Conservation (phyloP, 495 filamentous ascomycete species). For the Articulospora tetracladia region DNA sequence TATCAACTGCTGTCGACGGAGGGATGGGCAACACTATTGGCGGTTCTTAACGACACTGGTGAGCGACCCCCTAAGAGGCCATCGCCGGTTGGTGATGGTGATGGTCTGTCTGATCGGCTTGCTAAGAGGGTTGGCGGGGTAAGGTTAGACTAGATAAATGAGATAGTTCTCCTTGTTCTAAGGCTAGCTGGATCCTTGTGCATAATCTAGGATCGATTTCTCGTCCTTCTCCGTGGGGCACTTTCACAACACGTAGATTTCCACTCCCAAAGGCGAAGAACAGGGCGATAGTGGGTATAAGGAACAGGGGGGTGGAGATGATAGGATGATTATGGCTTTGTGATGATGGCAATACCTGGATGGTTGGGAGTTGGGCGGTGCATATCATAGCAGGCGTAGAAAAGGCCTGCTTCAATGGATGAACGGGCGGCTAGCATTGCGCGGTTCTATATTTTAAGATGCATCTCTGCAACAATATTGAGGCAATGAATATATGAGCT, state of each 20-base stretch:
- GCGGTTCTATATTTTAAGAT: background rate
- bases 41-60: conserved; percentile 93
- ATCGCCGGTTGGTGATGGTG: conserved; percentile 37
- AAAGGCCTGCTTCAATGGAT: background rate
- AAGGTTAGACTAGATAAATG: conserved; percentile 62
- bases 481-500: background rate
- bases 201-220: conserved; percentile 15
- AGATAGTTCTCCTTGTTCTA: conserved; percentile 8
- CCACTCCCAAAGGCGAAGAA: too few species aligned
- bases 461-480: background rate
- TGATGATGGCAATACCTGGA: background rate
- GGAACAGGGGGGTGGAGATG: too few species aligned
- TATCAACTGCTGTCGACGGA: conserved; percentile 76
- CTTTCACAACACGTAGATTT: too few species aligned
- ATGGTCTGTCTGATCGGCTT: conserved; percentile 62
- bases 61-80: conserved; percentile 87
- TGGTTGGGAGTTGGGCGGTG: background rate
- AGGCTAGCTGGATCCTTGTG: conserved; percentile 19
- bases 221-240: too few species aligned
- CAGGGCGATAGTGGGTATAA: background rate
- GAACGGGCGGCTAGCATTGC: background rate
- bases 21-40: conserved; percentile 90
- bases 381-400: background rate
- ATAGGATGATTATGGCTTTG: too few species aligned
- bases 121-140: conserved; percentile 98